Percentiles rank a stretch among this genome's conserved stretches.
These are phyloP conservation scores for Lactarius evosmus DNA, from an alignment of 768 basidiomycete species.

Conservation along the genomic window DNA sequence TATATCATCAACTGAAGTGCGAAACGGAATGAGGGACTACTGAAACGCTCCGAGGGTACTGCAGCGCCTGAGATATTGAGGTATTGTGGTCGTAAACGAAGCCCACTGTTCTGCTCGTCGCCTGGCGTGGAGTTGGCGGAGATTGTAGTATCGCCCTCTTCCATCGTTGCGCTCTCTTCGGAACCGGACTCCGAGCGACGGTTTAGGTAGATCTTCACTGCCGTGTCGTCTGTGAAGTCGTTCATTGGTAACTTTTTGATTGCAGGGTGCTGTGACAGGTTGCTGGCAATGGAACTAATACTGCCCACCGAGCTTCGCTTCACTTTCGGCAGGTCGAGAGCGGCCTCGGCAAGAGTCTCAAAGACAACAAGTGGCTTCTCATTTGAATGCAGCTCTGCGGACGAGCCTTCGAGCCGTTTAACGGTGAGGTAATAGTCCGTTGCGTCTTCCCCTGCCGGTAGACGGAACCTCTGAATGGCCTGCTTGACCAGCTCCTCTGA, in stretches of 20 bases:
- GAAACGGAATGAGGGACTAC: constrained; percentile 80
- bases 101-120: constrained; percentile 32
- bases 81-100: constrained; percentile 40
- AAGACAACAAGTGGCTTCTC: constrained; percentile 90
- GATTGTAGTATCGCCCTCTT: constrained; percentile 44
- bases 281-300: constrained; percentile 90
- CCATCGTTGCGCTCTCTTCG: constrained; percentile 42
- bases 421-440: constrained; percentile 82
- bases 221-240: constrained; percentile 95
- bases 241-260: constrained; percentile 95
- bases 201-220: constrained; percentile 95
- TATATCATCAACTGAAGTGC: constrained; percentile 84
- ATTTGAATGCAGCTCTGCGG: constrained; percentile 62
- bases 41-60: constrained; percentile 69
- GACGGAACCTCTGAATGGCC: constrained; percentile 90
- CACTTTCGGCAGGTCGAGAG: constrained; percentile 79
- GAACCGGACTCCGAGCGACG: constrained; percentile 41
- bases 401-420: constrained; percentile 88
- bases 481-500: constrained; percentile 83
- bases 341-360: constrained; percentile 76
- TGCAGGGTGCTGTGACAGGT: constrained; percentile 91
- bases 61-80: constrained; percentile 39
- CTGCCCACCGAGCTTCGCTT: constrained; percentile 92
- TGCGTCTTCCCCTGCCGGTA: constrained; percentile 60
- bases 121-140: constrained; percentile 39